These are phyloP conservation scores for Debaryomyces sp. DNA, from an alignment of 1,139 yeast genomes.

Conservation along the genomic window DNA sequence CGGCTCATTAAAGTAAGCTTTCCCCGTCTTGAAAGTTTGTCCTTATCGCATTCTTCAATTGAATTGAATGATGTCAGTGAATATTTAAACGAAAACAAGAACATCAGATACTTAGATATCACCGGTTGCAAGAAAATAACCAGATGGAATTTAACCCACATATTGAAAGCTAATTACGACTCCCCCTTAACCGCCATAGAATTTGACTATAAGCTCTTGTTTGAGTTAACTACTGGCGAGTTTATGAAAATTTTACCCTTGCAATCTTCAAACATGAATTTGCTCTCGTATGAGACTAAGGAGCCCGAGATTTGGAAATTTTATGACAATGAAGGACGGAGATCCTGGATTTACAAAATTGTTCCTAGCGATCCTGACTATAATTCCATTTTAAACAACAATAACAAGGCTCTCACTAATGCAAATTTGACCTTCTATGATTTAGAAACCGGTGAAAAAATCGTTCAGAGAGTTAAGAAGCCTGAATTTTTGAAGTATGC, in stretches of 20 bases:
- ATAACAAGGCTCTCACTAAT: slow-evolving; percentile 8
- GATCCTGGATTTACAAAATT: slow-evolving; percentile 79
- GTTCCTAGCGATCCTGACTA: slow-evolving; percentile 37
- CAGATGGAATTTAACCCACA: slow-evolving; percentile 26
- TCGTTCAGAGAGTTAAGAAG: slow-evolving; percentile 54
- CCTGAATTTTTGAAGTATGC: slow-evolving; percentile 67
- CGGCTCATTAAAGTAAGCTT: slow-evolving; percentile 57
- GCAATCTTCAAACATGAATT: slow-evolving; percentile 28
- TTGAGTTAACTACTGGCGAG: slow-evolving; percentile 44
- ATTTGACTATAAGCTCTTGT: slow-evolving; percentile 42
- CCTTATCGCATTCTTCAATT: slow-evolving; percentile 60
- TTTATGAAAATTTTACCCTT: slow-evolving; percentile 35
- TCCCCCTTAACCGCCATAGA: slow-evolving; percentile 40
- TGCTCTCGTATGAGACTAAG: slow-evolving; percentile 14
- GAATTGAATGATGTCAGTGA: slow-evolving; percentile 51
- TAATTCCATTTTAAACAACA: slow-evolving; percentile 30
- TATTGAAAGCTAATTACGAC: slow-evolving; percentile 31
- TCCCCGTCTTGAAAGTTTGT: slow-evolving; percentile 59
- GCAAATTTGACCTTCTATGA: slow-evolving; percentile 57
- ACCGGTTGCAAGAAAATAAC: slow-evolving; percentile 41
- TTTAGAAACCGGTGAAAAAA: slow-evolving; percentile 66
- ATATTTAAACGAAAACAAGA: slow-evolving; percentile 39
- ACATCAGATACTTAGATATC: slow-evolving; percentile 37
- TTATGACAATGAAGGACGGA: slow-evolving; percentile 66
- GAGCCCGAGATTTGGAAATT: slow-evolving; percentile 52